Base-by-base conservation (phyloP, 1,284 basidiomycete species). In the Malassezia psittaci region DNA sequence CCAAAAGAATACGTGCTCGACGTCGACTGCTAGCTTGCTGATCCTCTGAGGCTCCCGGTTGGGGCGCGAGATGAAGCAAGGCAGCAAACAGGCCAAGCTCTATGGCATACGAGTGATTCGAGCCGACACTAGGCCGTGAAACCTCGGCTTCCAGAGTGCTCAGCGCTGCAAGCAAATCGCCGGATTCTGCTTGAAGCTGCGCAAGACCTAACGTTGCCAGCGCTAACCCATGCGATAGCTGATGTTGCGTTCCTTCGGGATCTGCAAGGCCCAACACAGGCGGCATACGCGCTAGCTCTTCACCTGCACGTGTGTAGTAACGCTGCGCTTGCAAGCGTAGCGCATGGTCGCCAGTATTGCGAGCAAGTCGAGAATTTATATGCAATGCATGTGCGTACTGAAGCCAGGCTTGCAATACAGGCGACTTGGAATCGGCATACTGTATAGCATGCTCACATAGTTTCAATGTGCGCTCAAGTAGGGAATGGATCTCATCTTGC, bases 401-500 rank as follows among this genome's bases (percentile, higher is more conserved):
- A 38, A 72, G 63, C 55, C 61, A 62, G 9, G 68, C 69, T 34
- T 72, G 64, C 33, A 64, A 53, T 45, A 68, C 55, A 34, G 65
- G 62, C 10, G 61, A 40, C n/a, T 61, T 52, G 2, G 62, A 55
- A 50, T 74, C 72, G 15, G 72, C 67, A 19, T 69, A 72, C 59
- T 74, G 72, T 46, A 73, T 60, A 8, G 72, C 70, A 34, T 73
- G 70, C 42, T 74, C 72, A 36, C 62, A 64, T 5, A 74, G 62
- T 60, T 72, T 74, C 51, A 72, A 61, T 6, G 72, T 69, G 36
- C 62, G 62, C 13, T 51, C 56, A 32, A 67, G 68, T 54, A 65
- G 48, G 11, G 59, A 50, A 50, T 58, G 61, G 33, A 58, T 60
- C 36, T 61, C 53, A 19, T 58, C 59, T 43, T 62, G 59, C 29